These are phyloP conservation scores for Pogostemon cablin DNA, from an alignment of 257 asterid species.

Conservation along the genomic window DNA sequence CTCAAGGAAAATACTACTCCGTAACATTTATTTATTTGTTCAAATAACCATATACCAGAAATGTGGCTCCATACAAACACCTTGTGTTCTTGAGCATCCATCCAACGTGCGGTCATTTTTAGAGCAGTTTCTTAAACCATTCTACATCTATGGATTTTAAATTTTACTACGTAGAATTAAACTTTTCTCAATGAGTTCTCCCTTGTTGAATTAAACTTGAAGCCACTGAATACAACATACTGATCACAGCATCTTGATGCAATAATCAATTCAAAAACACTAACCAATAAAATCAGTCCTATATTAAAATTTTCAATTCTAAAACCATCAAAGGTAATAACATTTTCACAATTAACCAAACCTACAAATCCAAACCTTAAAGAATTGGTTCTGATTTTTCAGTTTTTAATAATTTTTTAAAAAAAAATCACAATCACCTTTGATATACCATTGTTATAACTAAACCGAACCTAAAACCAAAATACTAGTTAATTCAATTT, in stretches of 20 bases:
- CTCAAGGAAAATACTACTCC: neutral
- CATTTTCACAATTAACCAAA: neutral
- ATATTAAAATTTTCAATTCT: neutral
- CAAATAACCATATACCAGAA: neutral
- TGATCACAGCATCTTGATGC: neutral
- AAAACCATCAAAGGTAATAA: neutral
- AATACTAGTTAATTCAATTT: no score
- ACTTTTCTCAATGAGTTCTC: conserved; percentile 6
- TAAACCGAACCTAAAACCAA: no score
- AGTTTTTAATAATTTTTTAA: neutral
- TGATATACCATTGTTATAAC: no score
- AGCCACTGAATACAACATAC: neutral
- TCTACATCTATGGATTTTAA: neutral
- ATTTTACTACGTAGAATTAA: neutral
- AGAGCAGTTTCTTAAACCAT: neutral
- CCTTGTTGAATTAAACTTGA: neutral
- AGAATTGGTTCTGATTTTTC: neutral
- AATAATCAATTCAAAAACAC: neutral
- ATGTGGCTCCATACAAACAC: conserved; percentile 1
- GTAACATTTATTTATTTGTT: conserved; percentile 10
- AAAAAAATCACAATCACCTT: no score
- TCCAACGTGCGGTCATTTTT: conserved; percentile 15
- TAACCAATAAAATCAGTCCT: neutral
- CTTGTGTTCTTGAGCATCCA: neutral
- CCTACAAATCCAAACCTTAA: neutral